These are phyloP conservation scores for Linum lewisii DNA, from an alignment of 345 rosid species.

Conservation along the genomic window DNA sequence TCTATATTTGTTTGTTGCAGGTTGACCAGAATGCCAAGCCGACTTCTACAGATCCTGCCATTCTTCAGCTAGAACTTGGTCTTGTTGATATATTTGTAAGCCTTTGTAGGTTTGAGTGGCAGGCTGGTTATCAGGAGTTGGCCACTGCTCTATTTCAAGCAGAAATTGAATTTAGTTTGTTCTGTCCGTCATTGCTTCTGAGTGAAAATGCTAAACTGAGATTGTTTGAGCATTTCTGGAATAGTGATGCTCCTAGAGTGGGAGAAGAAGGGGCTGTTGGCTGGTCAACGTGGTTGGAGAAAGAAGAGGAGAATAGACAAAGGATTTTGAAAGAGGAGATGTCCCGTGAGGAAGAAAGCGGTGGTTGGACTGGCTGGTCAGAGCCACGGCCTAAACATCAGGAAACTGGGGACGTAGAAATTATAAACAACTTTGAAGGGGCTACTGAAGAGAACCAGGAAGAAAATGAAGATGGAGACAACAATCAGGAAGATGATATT, in stretches of 20 bases:
- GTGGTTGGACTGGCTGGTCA: conserved; percentile 99
- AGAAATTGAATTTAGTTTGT: conserved; percentile 77
- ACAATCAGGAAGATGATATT: conserved; percentile 64
- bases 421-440: conserved; percentile 20
- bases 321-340: conserved; percentile 50
- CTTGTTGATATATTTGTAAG: conserved; percentile 80
- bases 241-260: conserved; percentile 68
- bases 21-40: conserved; percentile 34
- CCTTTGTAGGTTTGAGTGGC: conserved; percentile 95
- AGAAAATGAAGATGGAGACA: conserved; percentile 40
- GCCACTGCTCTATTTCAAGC: conserved; percentile 92
- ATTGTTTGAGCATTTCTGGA: conserved; percentile 94
- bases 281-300: conserved; percentile 88
- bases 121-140: conserved; percentile 81
- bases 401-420: conserved; percentile 31
- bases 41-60: conserved; percentile 28
- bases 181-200: conserved; percentile 65
- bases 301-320: conserved; percentile 89
- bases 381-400: conserved; percentile 43
- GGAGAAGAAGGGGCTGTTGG: conserved; percentile 95
- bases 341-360: conserved; percentile 43
- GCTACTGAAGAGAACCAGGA: conserved; percentile 28
- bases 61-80: conserved; percentile 59
- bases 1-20: conserved; percentile 34
- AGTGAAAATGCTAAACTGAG: conserved; percentile 72